Conservation (phyloP, 345 rosid species). For the Erucastrum elatum region DNA sequence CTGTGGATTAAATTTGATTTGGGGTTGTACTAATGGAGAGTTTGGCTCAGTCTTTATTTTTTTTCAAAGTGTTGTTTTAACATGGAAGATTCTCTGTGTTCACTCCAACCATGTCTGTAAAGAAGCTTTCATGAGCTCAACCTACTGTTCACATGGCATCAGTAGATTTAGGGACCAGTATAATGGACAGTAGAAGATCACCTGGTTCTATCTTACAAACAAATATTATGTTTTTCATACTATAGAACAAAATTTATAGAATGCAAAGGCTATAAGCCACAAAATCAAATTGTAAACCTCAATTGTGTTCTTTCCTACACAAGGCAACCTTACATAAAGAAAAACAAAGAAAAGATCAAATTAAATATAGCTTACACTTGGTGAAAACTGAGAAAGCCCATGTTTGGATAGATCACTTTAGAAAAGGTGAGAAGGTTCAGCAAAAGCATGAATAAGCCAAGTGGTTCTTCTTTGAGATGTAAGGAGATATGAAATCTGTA, state of each 20-base stretch:
- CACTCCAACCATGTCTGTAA: not conserved
- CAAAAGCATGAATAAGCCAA: constrained; percentile 94
- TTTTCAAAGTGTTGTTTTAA: not conserved
- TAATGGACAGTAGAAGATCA: not conserved
- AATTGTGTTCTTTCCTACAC: constrained; percentile 10
- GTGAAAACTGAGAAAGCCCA: constrained; percentile 29
- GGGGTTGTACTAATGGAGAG: constrained; percentile 33
- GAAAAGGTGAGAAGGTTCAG: constrained; percentile 37
- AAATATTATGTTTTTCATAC: not conserved
- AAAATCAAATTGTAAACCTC: constrained; percentile 32
- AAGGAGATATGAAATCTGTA: constrained; percentile 71
- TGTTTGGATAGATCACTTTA: constrained; percentile 17
- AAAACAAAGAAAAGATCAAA: constrained; percentile 1
- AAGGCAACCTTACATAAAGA: constrained; percentile 20
- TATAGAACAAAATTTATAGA: constrained; percentile 26
- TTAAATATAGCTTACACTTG: constrained; percentile 35
- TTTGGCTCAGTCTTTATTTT: constrained; percentile 30
- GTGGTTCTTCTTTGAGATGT: constrained; percentile 88
- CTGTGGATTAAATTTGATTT: constrained; percentile 37
- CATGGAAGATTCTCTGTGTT: constrained; percentile 33
- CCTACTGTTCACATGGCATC: not conserved
- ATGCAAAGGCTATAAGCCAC: constrained; percentile 25
- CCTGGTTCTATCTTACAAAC: constrained; percentile 27
- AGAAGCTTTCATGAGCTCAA: not conserved
- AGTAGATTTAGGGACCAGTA: not conserved